Conservation (phyloP, 2,329 filamentous ascomycete genomes). For the Botryosphaeria dothidea region DNA sequence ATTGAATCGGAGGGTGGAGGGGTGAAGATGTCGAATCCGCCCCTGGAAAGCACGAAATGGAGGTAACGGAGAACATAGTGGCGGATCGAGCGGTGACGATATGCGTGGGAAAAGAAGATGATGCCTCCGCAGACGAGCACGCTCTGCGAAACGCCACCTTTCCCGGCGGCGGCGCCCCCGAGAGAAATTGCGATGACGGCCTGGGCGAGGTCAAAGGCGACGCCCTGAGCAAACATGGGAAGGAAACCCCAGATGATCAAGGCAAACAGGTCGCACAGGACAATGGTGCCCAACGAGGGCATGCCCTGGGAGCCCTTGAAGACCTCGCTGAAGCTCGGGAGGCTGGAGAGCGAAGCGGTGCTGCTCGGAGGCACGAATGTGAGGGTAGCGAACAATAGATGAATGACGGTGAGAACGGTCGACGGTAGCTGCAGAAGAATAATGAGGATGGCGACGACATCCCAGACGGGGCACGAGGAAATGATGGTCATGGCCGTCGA, state of each 20-base stretch:
- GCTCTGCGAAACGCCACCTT: slow-evolving; percentile 69
- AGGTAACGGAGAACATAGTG: slow-evolving; percentile 49
- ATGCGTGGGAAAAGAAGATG: slow-evolving; percentile 53
- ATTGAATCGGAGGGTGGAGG: slow-evolving; percentile 38
- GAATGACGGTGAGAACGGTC: slow-evolving; percentile 82
- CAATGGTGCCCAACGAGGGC: slow-evolving; percentile 80
- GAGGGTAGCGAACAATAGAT: slow-evolving; percentile 87
- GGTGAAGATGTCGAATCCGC: slow-evolving; percentile 41
- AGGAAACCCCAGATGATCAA: slow-evolving; percentile 84
- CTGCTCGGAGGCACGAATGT: slow-evolving; percentile 83
- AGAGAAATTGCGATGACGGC: slow-evolving; percentile 90
- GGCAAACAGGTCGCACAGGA: slow-evolving; percentile 81
- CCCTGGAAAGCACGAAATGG: slow-evolving; percentile 39
- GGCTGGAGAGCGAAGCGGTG: slow-evolving; percentile 71
- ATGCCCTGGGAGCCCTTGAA: slow-evolving; percentile 85
- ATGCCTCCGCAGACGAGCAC: slow-evolving; percentile 71
- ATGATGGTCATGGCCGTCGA: slow-evolving; percentile 83
- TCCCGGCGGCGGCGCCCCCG: slow-evolving; percentile 74
- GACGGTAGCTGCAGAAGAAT: slow-evolving; percentile 91
- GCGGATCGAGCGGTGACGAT: slow-evolving; percentile 17
- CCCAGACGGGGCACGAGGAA: slow-evolving; percentile 84
- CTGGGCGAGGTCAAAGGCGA: slow-evolving; percentile 86
- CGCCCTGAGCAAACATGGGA: slow-evolving; percentile 83
- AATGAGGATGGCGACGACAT: slow-evolving; percentile 95
- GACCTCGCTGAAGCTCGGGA: slow-evolving; percentile 83